Base-by-base conservation (phyloP, 2,329 filamentous ascomycete genomes). In the Botrytis cinerea region DNA sequence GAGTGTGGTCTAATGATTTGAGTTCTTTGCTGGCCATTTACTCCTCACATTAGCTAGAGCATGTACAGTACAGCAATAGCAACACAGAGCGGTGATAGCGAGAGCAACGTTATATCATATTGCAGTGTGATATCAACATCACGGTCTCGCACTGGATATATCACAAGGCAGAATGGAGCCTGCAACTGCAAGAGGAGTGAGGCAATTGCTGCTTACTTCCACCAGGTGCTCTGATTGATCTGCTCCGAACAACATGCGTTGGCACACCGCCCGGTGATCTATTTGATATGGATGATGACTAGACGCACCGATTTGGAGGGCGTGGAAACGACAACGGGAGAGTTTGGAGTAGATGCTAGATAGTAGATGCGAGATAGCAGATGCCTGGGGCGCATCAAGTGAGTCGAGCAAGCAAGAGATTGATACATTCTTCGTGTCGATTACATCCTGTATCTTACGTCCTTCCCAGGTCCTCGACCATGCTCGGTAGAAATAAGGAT, bases 191-290 rank as follows among this genome's bases (percentile, higher is more conserved):
- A 6, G 35, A 45, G 43, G 40, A 63, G 61, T 32, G 61, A 63
- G 61, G 40, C 61, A 63, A n/a, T n/a, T n/a, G 35, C 6, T 35
- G 6, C 35, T 35, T 35, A 4, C 35, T 35, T 35, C 35, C 35
- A 35, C 35, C 35, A 6, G 35, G 35, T 35, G 35, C 35, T 35
- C 35, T 35, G 6, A 63, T 63, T 40, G 38, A 28, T 63, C 61
- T 63, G 25, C 60, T 10, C 4, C 40, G 60, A 43, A 20, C 43
- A 43, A 61, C 16, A 9, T 63, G 60, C 28, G 60, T 28, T 63
- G 60, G 60, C 38, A 63, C 20, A 9, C 38, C n/a, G 63, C 28
- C 63, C n/a, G 38, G 63, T n/a, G 63, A 66, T 51, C 45, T n/a
- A 22, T 64, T 25, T 25, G 59, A 12, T 38, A 40, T 40, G 59